Evolutionary conservation across 2,329 filamentous ascomycete species (phyloP).

Genomic region (Aspergillus brasiliensis): DNA sequence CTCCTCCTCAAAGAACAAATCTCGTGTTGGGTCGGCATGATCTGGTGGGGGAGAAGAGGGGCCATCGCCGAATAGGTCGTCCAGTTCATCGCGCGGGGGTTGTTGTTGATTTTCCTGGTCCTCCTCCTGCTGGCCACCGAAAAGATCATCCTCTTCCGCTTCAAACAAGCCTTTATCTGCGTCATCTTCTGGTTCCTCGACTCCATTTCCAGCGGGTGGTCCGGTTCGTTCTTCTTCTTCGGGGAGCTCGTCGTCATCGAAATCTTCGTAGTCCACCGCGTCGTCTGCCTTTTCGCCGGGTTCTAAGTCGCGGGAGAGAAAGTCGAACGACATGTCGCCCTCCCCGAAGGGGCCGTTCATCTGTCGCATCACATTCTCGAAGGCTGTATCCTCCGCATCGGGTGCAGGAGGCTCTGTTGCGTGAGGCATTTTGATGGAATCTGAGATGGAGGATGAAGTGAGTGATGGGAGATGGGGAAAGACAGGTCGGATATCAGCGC

Average conservation of each 20-base stretch:
- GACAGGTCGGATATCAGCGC: neutral
- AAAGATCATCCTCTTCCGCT: constrained; percentile 44
- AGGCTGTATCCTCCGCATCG: constrained; percentile 41
- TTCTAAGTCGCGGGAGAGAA: constrained; percentile 43
- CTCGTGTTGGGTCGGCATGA: constrained; percentile 33
- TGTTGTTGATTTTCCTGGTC: constrained; percentile 25
- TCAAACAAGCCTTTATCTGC: constrained; percentile 29
- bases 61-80: constrained; percentile 53
- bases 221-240: constrained; percentile 53
- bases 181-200: constrained; percentile 55
- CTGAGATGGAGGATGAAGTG: neutral
- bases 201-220: constrained; percentile 48
- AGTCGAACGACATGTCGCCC: constrained; percentile 40
- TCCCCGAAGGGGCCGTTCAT: constrained; percentile 41
- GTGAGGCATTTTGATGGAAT: constrained; percentile 39
- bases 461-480: neutral
- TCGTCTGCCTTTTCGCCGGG: constrained; percentile 81
- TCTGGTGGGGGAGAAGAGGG: constrained; percentile 37
- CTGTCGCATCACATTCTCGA: constrained; percentile 45
- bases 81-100: constrained; percentile 43
- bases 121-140: constrained; percentile 28
- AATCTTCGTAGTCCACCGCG: constrained; percentile 87
- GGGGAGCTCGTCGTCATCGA: constrained; percentile 86
- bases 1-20: constrained; percentile 37
- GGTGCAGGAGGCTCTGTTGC: constrained; percentile 33